These are phyloP conservation scores for Luffa aegyptiaca DNA, from an alignment of 306 rosid genomes.

Conservation along the genomic window DNA sequence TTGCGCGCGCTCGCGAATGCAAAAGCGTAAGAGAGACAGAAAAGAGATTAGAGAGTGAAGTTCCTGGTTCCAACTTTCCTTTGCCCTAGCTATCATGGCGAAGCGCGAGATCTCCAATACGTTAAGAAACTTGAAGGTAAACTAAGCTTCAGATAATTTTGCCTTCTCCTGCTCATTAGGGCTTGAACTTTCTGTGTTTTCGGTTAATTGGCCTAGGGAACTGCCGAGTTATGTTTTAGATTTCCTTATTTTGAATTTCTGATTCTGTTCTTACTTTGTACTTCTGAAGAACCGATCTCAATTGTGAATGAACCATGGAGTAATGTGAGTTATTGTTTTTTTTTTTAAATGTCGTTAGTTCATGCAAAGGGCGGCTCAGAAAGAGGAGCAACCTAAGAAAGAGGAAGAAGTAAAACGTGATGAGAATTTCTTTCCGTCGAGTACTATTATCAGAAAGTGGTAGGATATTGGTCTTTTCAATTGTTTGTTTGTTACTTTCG, in stretches of 20 bases:
- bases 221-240: background rate
- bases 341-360: slow-evolving; percentile 27
- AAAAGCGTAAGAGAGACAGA: background rate
- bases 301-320: background rate
- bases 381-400: slow-evolving; percentile 49
- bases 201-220: background rate
- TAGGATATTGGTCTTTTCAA: slow-evolving; percentile 13
- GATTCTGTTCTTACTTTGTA: background rate
- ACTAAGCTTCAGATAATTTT: background rate
- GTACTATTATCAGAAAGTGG: slow-evolving; percentile 40
- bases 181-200: background rate
- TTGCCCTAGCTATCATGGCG: slow-evolving; percentile 32
- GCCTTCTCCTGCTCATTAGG: background rate
- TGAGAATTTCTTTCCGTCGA: slow-evolving; percentile 26
- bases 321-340: background rate
- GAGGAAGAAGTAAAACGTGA: slow-evolving; percentile 52
- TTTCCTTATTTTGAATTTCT: background rate
- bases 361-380: slow-evolving; percentile 77
- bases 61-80: background rate
- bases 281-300: background rate
- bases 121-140: slow-evolving; percentile 76
- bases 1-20: background rate
- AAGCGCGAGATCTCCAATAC: slow-evolving; percentile 68
- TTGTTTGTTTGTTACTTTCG: background rate
- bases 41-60: background rate